Evolutionary conservation across 768 basidiomycete species (phyloP).

Genomic region (Auriscalpium orientale): DNA sequence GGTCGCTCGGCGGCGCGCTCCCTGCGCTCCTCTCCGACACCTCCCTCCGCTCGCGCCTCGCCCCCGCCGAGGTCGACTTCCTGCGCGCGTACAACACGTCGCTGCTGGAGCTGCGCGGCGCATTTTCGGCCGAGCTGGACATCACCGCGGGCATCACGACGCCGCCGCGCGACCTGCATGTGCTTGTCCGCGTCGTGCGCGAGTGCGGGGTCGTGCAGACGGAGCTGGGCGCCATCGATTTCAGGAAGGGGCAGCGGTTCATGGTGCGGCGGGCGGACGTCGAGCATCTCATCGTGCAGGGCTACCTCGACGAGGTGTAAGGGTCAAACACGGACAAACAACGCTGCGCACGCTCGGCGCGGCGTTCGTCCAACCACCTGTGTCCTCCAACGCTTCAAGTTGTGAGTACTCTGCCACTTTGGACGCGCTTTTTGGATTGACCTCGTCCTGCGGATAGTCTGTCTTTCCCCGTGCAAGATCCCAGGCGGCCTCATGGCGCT

Average conservation of each 20-base stretch:
- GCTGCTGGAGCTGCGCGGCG: conserved; percentile 77
- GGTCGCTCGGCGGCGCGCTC: conserved; percentile 81
- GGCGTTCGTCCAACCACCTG: no score
- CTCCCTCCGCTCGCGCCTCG: conserved; percentile 65
- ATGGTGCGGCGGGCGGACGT: conserved; percentile 85
- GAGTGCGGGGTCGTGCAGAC: conserved; percentile 93
- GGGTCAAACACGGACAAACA: no score
- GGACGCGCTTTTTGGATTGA: no score
- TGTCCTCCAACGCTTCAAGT: no score
- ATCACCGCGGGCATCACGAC: conserved; percentile 74
- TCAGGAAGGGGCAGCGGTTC: conserved; percentile 83
- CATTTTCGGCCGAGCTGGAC: conserved; percentile 82
- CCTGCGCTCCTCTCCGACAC: conserved; percentile 69
- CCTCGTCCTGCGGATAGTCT: no score
- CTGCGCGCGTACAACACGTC: conserved; percentile 72
- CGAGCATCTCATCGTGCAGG: conserved; percentile 90
- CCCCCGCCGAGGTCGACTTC: conserved; percentile 80
- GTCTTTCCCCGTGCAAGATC: not conserved
- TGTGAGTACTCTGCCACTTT: no score
- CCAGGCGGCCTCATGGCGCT: not conserved
- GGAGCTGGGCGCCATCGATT: conserved; percentile 85
- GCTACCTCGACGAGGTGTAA: conserved; percentile 83
- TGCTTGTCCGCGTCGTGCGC: conserved; percentile 75
- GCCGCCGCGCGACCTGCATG: conserved; percentile 87
- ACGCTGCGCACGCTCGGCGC: no score